These are phyloP conservation scores for Teratosphaeriaceae sp. DNA, from an alignment of 2,329 filamentous ascomycete species.

Conservation along the genomic window DNA sequence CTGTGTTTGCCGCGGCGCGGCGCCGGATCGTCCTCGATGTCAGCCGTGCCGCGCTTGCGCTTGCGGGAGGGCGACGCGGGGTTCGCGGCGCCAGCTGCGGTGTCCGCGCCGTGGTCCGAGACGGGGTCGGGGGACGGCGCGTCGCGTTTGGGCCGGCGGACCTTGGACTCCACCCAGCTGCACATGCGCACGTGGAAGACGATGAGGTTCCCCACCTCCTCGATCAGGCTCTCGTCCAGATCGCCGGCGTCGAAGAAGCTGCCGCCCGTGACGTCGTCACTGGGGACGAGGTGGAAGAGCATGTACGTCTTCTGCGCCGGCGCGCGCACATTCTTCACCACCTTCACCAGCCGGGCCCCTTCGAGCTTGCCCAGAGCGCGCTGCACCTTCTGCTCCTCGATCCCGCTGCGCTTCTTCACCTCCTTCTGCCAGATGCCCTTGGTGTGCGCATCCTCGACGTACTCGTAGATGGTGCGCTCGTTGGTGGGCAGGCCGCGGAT, in stretches of 20 bases:
- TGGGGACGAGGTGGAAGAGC: constrained; percentile 74
- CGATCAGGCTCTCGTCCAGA: constrained; percentile 82
- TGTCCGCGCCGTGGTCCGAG: constrained; percentile 2
- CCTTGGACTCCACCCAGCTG: constrained; percentile 58
- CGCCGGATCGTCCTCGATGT: constrained; percentile 25
- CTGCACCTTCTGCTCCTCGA: constrained; percentile 71
- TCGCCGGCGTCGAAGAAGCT: constrained; percentile 92
- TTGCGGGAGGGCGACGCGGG: constrained; percentile 22
- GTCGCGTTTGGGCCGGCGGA: constrained; percentile 22
- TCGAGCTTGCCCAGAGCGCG: constrained; percentile 80
- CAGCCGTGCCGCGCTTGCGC: constrained; percentile 21
- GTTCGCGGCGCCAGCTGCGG: constrained; percentile 5
- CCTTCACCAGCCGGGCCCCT: constrained; percentile 72
- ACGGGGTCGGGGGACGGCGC: too few relatives aligned
- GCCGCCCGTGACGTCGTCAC: constrained; percentile 85
- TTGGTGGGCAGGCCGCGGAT: constrained; percentile 49
- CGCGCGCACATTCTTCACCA: constrained; percentile 86
- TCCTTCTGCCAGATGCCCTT: constrained; percentile 89
- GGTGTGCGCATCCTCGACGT: constrained; percentile 77
- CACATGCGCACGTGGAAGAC: constrained; percentile 65
- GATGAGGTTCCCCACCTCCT: constrained; percentile 64
- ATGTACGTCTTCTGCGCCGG: constrained; percentile 96
- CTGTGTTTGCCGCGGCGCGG: constrained; percentile 21
- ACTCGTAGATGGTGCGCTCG: constrained; percentile 79
- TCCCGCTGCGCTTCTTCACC: constrained; percentile 68